Percentiles rank a stretch among this genome's conserved stretches.
phyloP scores from a whole-genome alignment of 2,329 filamentous ascomycete genomes.

The Aspergillus niger region DNA sequence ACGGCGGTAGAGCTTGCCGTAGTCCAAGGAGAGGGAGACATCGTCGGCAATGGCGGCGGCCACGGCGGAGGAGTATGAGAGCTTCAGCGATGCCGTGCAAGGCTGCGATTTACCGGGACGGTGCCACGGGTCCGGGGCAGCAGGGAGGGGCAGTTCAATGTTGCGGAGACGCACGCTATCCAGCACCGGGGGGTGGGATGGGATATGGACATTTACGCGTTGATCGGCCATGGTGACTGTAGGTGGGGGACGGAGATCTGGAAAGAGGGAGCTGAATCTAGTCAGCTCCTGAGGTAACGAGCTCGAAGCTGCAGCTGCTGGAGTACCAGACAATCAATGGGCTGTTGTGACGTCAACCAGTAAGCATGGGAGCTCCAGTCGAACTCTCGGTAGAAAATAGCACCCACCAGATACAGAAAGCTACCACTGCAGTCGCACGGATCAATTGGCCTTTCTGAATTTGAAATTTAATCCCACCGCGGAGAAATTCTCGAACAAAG shows the following conservation, averaged over 20 bases:
- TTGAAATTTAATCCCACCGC: neutral
- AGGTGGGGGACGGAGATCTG: neutral
- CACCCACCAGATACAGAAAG: neutral
- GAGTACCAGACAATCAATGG: neutral
- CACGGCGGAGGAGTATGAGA: constrained; percentile 46
- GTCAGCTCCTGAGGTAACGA: neutral
- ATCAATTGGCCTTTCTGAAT: neutral
- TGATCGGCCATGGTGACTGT: constrained; percentile 26
- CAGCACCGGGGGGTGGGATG: constrained; percentile 35
- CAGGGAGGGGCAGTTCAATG: constrained; percentile 47
- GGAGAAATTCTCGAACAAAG: neutral
- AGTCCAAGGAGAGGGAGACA: constrained; percentile 49
- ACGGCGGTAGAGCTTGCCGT: constrained; percentile 50
- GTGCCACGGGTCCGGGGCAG: constrained; percentile 50
- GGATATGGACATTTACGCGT: constrained; percentile 33
- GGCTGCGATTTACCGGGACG: constrained; percentile 49
- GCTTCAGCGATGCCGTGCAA: constrained; percentile 44
- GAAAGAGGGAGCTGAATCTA: neutral
- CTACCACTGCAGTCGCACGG: neutral
- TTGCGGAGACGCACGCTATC: constrained; percentile 45
- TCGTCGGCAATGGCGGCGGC: constrained; percentile 47
- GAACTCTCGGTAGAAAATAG: no score
- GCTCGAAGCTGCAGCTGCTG: constrained; percentile 1
- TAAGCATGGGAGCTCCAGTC: neutral
- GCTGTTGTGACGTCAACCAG: constrained; percentile 5